Evolutionary conservation across 352 stramenopile species (phyloP).

Genomic region (Pythium volutum): DNA sequence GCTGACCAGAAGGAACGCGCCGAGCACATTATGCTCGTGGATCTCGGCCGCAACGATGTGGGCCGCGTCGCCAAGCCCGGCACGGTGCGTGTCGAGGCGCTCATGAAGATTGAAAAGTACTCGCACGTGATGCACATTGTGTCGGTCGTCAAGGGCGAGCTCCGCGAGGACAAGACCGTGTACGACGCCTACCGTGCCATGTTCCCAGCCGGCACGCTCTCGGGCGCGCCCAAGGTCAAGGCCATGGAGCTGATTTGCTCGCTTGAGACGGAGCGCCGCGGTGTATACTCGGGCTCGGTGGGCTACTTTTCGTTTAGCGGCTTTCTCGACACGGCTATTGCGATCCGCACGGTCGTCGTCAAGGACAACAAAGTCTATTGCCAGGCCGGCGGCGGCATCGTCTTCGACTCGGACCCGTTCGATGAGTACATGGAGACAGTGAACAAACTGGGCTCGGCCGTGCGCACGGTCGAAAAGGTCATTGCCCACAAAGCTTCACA

Average conservation of each 20-base stretch:
- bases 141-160: slow-evolving; percentile 81
- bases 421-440: slow-evolving; percentile 89
- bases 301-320: slow-evolving; percentile 88
- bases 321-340: slow-evolving; percentile 86
- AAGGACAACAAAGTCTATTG: slow-evolving; percentile 78
- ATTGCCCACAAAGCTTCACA: slow-evolving; percentile 33
- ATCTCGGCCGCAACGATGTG: slow-evolving; percentile 89
- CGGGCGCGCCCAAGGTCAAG: slow-evolving; percentile 86
- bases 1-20: slow-evolving; percentile 87
- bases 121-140: slow-evolving; percentile 92
- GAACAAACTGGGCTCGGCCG: slow-evolving; percentile 83
- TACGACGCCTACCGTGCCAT: slow-evolving; percentile 89
- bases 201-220: slow-evolving; percentile 86
- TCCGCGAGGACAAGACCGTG: slow-evolving; percentile 77
- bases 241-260: slow-evolving; percentile 89
- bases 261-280: slow-evolving; percentile 76
- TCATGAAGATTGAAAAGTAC: slow-evolving; percentile 92
- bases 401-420: slow-evolving; percentile 86
- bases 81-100: slow-evolving; percentile 73
- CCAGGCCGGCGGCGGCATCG: slow-evolving; percentile 85
- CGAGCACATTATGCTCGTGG: slow-evolving; percentile 92
- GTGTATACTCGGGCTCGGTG: slow-evolving; percentile 84
- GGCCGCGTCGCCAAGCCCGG: slow-evolving; percentile 81
- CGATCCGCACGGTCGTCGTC: slow-evolving; percentile 86
- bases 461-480: slow-evolving; percentile 86